Base-by-base conservation (phyloP, 1,139 yeast species). In the Meyerozyma guilliermondii region DNA sequence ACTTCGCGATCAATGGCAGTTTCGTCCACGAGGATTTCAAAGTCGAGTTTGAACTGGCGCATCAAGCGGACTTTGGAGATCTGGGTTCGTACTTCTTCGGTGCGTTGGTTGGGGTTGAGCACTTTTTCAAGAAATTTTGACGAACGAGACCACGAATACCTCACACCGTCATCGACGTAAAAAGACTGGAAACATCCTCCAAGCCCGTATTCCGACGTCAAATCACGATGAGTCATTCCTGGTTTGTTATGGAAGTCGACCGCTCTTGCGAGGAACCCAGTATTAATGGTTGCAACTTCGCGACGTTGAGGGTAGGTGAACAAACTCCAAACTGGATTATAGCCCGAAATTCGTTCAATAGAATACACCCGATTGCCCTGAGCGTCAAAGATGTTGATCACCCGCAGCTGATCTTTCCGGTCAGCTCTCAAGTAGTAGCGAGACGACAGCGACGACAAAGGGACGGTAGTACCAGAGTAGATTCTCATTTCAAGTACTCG, bases 31-130 rank as follows among this genome's bases (percentile, higher is more conserved):
- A 76, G 60, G 43, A 81, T 53, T 58, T 80, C 85, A 58, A 74
- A 81, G 55, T 81, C 85, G 51, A 79, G 71, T 49, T 74, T 70
- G 63, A 78, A 75, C 51, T 75, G 80, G 51, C 85, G 68, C 77
- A 80, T 69, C 44, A 77, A 66, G 46, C 76, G 66, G 7, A 74
- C 84, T 45, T 66, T 67, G 28, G 82, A 84, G 9, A 80, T 68
- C 45, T 82, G 62, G 45, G 68, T 67, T 43, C 81, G 69, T 26
- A 59, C 55, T 55, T 80, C 84, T 53, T 78, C 83, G 41, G 60
- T 66, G n/a, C 73, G 74, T 7, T 81, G 81, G 31, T 73, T 74
- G 5, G 80, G 79, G 52, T 78, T 80, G 37, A 68, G 58, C 28
- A 79, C 67, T 40, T 68, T 67, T 54, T 80, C 84, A 39, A 80